A percentile compares a stretch with the other conserved stretches of the same genome.
Evolutionary conservation across 2,329 filamentous ascomycete genomes (phyloP).

Genomic region (Helminthosporium solani): DNA sequence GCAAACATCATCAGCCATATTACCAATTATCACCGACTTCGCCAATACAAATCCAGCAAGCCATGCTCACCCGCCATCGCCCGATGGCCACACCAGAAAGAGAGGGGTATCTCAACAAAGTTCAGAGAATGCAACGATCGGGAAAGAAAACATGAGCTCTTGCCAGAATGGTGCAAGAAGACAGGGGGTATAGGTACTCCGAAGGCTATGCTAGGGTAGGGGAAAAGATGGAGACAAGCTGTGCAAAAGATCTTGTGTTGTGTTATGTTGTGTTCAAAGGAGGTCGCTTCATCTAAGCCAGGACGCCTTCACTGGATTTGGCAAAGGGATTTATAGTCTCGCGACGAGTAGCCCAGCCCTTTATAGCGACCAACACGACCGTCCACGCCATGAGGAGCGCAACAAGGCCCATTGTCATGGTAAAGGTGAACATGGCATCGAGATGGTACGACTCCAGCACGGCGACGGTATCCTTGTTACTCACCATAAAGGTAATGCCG

Average conservation of each 20-base stretch:
- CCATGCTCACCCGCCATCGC: conserved; percentile 21
- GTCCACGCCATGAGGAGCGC: conserved; percentile 84
- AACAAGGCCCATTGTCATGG: conserved; percentile 79
- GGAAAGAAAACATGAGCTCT: neutral
- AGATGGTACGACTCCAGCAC: conserved; percentile 76
- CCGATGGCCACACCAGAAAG: conserved; percentile 1
- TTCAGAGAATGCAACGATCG: neutral
- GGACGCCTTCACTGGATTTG: conserved; percentile 28
- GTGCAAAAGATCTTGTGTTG: neutral
- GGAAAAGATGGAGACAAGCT: conserved; percentile 1
- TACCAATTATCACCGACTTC: conserved; percentile 6
- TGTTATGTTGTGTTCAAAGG: neutral
- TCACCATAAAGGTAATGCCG: conserved; percentile 89
- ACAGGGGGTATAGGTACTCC: conserved; percentile 1
- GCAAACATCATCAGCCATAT: too few species aligned
- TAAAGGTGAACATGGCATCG: conserved; percentile 93
- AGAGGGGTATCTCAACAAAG: conserved; percentile 30
- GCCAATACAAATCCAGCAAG: conserved; percentile 23
- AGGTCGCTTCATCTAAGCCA: conserved; percentile 20
- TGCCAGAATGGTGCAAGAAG: neutral
- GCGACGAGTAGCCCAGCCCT: conserved; percentile 71
- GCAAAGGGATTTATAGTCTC: conserved; percentile 31
- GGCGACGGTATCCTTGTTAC: conserved; percentile 72
- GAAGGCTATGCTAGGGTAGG: conserved; percentile 5
- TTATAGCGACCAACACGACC: conserved; percentile 74